These are phyloP conservation scores for Penicillium argentinense DNA, from an alignment of 495 filamentous ascomycete genomes.

Conservation along the genomic window DNA sequence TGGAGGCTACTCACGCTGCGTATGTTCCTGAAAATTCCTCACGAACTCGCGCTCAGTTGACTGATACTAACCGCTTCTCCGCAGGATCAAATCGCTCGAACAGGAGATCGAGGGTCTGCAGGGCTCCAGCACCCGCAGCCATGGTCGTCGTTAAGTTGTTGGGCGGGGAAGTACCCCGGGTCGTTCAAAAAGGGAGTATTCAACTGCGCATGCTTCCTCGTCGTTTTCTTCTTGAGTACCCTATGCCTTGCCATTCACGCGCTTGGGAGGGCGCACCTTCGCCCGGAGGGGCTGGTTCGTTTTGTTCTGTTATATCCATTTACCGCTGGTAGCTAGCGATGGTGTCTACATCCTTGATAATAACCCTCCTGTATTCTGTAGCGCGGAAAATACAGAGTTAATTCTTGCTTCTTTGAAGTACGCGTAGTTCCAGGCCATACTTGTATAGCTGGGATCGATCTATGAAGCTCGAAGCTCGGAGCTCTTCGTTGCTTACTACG, in stretches of 20 bases:
- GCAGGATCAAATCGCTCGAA: conserved; percentile 90
- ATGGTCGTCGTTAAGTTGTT: conserved; percentile 80
- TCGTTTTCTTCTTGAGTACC: conserved; percentile 44
- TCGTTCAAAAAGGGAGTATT: conserved; percentile 37
- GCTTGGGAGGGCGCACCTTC: conserved; percentile 32
- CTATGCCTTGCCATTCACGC: conserved; percentile 30
- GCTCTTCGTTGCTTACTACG: no score
- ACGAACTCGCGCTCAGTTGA: neutral
- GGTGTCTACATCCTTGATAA: conserved; percentile 52
- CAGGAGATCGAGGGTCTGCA: conserved; percentile 90
- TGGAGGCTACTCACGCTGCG: conserved; percentile 95
- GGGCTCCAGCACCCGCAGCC: conserved; percentile 86
- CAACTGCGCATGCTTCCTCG: conserved; percentile 31
- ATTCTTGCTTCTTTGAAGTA: conserved; percentile 15
- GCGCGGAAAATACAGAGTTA: conserved; percentile 32
- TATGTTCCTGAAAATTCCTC: conserved; percentile 41
- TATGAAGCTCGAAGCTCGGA: neutral
- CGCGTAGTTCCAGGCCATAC: no score
- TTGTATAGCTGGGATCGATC: no score
- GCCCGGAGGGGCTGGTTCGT: conserved; percentile 27
- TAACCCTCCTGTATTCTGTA: conserved; percentile 48
- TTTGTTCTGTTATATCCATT: conserved; percentile 41
- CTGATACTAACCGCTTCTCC: conserved; percentile 27
- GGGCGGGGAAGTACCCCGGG: conserved; percentile 21
- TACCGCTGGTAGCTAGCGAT: conserved; percentile 51